Percentiles rank a stretch among this genome's conserved stretches.
phyloP scores from a whole-genome alignment of 371 early-diverging fungal species.

The Saksenaea oblongispora region DNA sequence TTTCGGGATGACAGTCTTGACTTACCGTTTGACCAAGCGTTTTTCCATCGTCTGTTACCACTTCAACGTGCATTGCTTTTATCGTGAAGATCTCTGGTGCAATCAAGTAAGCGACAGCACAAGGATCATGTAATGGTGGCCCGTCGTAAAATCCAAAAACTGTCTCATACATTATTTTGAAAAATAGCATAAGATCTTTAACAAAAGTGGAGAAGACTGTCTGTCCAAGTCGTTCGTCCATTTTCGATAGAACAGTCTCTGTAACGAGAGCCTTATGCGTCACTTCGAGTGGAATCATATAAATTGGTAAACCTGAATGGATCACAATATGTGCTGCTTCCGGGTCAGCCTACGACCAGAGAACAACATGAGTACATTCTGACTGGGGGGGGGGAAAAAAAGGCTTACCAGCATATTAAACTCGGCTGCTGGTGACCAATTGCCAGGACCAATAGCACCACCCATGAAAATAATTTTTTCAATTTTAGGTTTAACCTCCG shows the following conservation, averaged over 20 bases:
- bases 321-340: constrained; percentile 40
- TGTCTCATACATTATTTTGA: constrained; percentile 21
- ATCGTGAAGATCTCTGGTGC: constrained; percentile 21
- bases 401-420: constrained; percentile 32
- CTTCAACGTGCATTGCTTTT: constrained; percentile 18
- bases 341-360: constrained; percentile 21
- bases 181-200: constrained; percentile 23
- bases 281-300: constrained; percentile 39
- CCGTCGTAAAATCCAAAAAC: constrained; percentile 22
- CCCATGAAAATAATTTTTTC: constrained; percentile 36
- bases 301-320: constrained; percentile 18
- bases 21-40: constrained; percentile 19
- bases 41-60: constrained; percentile 16
- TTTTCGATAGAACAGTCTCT: constrained; percentile 13
- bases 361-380: neutral
- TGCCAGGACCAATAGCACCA: constrained; percentile 32
- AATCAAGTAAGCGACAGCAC: constrained; percentile 28
- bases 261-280: constrained; percentile 25
- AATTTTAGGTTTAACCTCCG: constrained; percentile 28
- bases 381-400: neutral
- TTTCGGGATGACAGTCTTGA: neutral
- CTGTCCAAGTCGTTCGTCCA: constrained; percentile 6
- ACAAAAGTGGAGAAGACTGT: constrained; percentile 25
- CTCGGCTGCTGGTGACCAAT: constrained; percentile 30
- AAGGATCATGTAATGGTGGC: constrained; percentile 34